Base-by-base conservation (phyloP, 2,329 filamentous ascomycete genomes). In the Metarhizium album region DNA sequence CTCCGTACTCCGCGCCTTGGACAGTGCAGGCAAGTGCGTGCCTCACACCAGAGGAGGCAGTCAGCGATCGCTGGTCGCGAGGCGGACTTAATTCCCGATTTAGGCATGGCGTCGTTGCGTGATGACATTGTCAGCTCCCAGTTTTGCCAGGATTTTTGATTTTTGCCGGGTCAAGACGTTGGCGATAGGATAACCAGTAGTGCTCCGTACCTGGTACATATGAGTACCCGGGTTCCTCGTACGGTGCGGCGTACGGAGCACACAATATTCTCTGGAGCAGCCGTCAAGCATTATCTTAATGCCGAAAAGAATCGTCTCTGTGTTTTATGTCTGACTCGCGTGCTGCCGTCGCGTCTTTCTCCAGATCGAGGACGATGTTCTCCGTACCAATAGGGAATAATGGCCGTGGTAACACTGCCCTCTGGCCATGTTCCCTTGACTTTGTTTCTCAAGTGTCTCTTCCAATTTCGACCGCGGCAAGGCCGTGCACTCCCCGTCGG, bases 71-170 rank as follows among this genome's bases (percentile, higher is more conserved):
- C 20, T 27, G 40, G n/a, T 31, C 24, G 27, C 46, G 46, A 42
- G 31, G 49, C 56, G 56, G 57, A 54, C 54, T 46, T 55, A 54
- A 51, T 59, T 52, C 57, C 57, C 53, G n/a, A 53, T 55, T 29
- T 54, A 18, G 53, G 23, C 45, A 49, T 54, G 52, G 53, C 29
- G 51, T 43, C 27, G 16, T 18, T 31, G 31, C 24, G 27, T 24
- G 40, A 42, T 35, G 38, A 22, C 38, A 42, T 42, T 42, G 22
- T 22, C 22, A 24, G 22, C 20, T 4, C 3, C 11, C 7, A n/a
- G 8, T 43, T 23, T 24, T 24, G 40, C 8, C 22, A 16, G 40
- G 11, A 5, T 42, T 23, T 22, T 6, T 1, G 16, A 11, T 18
- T n/a, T 11, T 24, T 24, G 11, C 3, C 40, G n/a, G n/a, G n/a